Evolutionary conservation across 257 asterid species (phyloP), one percentile per base, ranked within the genome.

Genomic region (Orobanche coerulescens): DNA sequence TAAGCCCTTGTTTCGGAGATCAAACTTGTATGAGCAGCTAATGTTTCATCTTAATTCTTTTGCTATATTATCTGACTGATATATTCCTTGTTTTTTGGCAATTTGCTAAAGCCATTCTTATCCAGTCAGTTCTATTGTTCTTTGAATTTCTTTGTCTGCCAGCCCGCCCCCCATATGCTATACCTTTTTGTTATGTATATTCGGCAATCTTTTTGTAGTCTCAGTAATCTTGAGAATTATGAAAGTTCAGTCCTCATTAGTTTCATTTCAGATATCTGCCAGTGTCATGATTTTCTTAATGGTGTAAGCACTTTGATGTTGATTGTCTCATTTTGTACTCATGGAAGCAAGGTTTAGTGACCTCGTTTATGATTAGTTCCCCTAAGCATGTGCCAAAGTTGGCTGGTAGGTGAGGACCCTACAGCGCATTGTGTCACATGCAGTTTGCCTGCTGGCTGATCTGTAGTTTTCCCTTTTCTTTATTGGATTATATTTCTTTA

Each of bases 371-470:
- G 65, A 36, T 39, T 48, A 10, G 16, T 46, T 61, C 37, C 54
- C 34, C 37, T 39, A 7, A 20, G 65, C 62, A 67, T 64, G 24
- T 59, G 33, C 19, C 53, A 28, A 26, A 16, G 30, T 65, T 61
- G 51, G 64, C 61, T 61, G 13, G 30, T 48, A 30, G n/a, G 37
- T 33, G 50, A 62, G 4, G 58, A 37, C 50, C 39, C 22, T 14
- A 34, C 31, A 11, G 26, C 18, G 44, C 44, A 12, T 33, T 37
- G 44, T 54, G 51, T 34, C 46, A 50, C 26, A 55, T 62, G 61
- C 57, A 49, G 70, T 60, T n/a, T 60, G 58, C 56, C 12, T 39
- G 43, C 67, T 20, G 68, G n/a, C n/a, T 14, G 33, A 13, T 14
- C 12, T 42, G 10, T 52, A 5, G n/a, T 20, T 24, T 46, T 68